Percentiles rank a stretch among this genome's conserved stretches.
These are phyloP conservation scores for Metarhizium robertsii DNA, from an alignment of 2,329 filamentous ascomycete genomes.

Conservation along the genomic window DNA sequence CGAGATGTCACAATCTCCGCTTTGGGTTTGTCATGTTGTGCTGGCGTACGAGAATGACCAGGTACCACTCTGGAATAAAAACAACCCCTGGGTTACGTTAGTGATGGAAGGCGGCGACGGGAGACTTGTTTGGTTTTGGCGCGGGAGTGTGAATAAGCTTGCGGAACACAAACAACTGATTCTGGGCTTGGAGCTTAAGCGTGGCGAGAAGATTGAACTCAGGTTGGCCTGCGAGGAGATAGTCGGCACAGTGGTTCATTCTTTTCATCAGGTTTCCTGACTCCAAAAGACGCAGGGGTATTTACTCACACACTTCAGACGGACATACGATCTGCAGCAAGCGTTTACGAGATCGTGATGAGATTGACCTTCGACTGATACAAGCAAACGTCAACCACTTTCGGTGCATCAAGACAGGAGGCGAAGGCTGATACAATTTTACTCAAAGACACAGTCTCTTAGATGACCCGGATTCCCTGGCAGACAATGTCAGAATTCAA, in stretches of 20 bases:
- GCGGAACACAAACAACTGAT: constrained; percentile 47
- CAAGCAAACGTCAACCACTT: too few relatives aligned
- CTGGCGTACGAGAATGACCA: constrained; percentile 63
- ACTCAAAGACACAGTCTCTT: too few relatives aligned
- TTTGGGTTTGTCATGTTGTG: constrained; percentile 47
- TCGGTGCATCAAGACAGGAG: too few relatives aligned
- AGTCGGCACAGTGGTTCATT: constrained; percentile 45
- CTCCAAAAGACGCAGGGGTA: neutral
- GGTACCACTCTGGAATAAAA: constrained; percentile 53
- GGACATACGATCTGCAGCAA: neutral
- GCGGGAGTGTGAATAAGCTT: constrained; percentile 54
- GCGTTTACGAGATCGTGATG: neutral
- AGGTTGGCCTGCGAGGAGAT: constrained; percentile 83
- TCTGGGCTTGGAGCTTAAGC: constrained; percentile 44
- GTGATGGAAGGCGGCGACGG: constrained; percentile 51
- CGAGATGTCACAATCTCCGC: constrained; percentile 1
- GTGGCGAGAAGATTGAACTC: constrained; percentile 47
- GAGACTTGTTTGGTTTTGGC: constrained; percentile 57
- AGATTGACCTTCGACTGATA: too few relatives aligned
- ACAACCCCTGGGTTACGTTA: constrained; percentile 60
- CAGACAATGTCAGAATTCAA: too few relatives aligned
- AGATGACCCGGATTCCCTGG: too few relatives aligned
- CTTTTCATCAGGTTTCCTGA: constrained; percentile 5
- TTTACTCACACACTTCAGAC: neutral
- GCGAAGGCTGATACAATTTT: too few relatives aligned